Conservation (phyloP, 257 asterid genomes). For the Anisodus acutangulus region DNA sequence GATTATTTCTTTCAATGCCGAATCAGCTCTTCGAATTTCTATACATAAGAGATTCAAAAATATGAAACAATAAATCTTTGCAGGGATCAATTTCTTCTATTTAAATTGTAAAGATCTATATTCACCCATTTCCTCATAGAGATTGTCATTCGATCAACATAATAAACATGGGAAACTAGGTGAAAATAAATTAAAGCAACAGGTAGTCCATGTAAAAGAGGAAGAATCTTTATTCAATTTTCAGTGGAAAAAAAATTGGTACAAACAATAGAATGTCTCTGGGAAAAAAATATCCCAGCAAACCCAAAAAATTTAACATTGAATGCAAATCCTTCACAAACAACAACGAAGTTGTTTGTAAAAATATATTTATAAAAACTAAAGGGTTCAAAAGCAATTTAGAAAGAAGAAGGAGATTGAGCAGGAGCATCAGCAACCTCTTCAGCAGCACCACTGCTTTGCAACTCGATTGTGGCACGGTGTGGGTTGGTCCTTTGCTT, state of each 20-base stretch:
- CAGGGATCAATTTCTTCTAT: too few relatives aligned
- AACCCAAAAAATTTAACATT: neutral
- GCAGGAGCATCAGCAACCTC: conserved; percentile 41
- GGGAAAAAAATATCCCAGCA: neutral
- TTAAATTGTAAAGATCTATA: too few relatives aligned
- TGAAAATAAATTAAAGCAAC: neutral
- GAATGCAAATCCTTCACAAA: neutral
- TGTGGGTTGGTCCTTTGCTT: conserved; percentile 32
- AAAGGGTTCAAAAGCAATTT: neutral
- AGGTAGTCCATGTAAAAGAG: neutral
- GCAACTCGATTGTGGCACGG: conserved; percentile 27
- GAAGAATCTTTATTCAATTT: neutral
- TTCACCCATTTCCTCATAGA: neutral
- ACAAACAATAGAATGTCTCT: neutral
- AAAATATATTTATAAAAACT: too few relatives aligned
- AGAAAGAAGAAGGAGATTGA: conserved; percentile 41
- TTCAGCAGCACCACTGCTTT: conserved; percentile 31
- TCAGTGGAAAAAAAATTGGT: neutral
- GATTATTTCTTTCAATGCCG: too few relatives aligned
- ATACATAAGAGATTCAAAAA: too few relatives aligned
- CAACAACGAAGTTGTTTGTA: neutral
- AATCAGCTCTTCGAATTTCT: too few relatives aligned
- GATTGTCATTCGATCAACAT: neutral
- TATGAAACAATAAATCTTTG: too few relatives aligned
- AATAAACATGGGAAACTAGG: neutral